A percentile compares a stretch with the other conserved stretches of the same genome.
Evolutionary conservation across 2,329 filamentous ascomycete species (phyloP).

Genomic region (Trichophyton benhamiae): DNA sequence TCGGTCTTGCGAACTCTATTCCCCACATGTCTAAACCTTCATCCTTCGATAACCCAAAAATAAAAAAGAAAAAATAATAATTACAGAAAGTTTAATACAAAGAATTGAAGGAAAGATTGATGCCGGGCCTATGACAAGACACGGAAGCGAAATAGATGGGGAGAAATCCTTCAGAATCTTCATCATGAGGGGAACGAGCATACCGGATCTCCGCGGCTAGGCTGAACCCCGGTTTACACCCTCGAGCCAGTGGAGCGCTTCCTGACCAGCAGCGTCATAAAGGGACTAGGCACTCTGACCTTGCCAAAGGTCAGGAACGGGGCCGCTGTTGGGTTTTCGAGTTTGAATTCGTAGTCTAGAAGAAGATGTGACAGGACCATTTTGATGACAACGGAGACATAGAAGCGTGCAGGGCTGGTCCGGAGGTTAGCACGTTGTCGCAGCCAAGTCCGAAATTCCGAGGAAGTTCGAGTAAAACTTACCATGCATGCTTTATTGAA

Average conservation of each 20-base stretch:
- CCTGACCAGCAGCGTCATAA: not conserved
- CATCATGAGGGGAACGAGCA: not conserved
- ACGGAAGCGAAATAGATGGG: not conserved
- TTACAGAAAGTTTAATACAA: not conserved
- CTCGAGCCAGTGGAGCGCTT: not conserved
- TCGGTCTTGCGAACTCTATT: not conserved
- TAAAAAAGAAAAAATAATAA: no score
- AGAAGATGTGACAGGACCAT: slow-evolving; percentile 20
- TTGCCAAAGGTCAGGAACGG: not conserved
- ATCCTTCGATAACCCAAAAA: not conserved
- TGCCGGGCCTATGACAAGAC: not conserved
- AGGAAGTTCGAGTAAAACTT: not conserved
- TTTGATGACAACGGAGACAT: slow-evolving; percentile 22
- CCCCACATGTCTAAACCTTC: not conserved
- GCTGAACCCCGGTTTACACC: not conserved
- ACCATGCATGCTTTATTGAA: not conserved
- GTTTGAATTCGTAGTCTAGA: slow-evolving; percentile 20
- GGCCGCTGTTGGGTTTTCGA: slow-evolving; percentile 3
- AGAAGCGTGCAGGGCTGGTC: slow-evolving; percentile 23
- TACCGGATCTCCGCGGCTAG: not conserved
- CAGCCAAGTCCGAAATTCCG: not conserved
- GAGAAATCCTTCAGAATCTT: not conserved
- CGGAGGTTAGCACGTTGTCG: not conserved
- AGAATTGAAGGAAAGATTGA: not conserved
- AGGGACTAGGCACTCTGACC: not conserved